Evolutionary conservation across 2,329 filamentous ascomycete genomes (phyloP).

Genomic region (Talaromyces sp.): DNA sequence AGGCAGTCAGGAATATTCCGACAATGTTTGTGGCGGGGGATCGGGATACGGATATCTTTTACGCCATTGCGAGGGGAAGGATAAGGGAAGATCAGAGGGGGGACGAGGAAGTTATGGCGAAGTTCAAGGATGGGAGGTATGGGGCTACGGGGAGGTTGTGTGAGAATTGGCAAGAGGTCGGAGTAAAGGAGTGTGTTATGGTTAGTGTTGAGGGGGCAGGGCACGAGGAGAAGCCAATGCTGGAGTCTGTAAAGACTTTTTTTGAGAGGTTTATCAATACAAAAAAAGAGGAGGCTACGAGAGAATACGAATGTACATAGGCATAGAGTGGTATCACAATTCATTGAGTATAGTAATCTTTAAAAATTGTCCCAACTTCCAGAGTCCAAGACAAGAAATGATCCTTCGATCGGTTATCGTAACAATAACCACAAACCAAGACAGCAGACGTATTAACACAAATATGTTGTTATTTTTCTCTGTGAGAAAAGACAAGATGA

Average conservation of each 20-base stretch:
- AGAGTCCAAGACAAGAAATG: background rate
- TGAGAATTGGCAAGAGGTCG: slow-evolving; percentile 1
- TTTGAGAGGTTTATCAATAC: background rate
- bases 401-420: background rate
- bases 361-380: slow-evolving; percentile 3
- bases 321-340: slow-evolving; percentile 4
- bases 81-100: background rate
- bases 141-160: background rate
- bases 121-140: slow-evolving; percentile 4
- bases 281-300: background rate
- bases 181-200: background rate
- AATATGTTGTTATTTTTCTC: background rate
- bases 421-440: background rate
- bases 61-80: background rate
- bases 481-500: background rate
- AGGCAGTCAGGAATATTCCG: background rate
- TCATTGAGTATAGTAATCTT: background rate
- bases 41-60: slow-evolving; percentile 7
- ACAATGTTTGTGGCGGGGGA: slow-evolving; percentile 10
- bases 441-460: background rate
- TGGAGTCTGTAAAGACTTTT: background rate
- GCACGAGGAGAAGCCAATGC: slow-evolving; percentile 8
- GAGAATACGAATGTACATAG: too few relatives aligned
- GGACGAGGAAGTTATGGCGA: background rate
- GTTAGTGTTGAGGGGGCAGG: background rate